These are phyloP conservation scores for Brettanomyces custersianus DNA, from an alignment of 805 yeast genomes.

Conservation along the genomic window DNA sequence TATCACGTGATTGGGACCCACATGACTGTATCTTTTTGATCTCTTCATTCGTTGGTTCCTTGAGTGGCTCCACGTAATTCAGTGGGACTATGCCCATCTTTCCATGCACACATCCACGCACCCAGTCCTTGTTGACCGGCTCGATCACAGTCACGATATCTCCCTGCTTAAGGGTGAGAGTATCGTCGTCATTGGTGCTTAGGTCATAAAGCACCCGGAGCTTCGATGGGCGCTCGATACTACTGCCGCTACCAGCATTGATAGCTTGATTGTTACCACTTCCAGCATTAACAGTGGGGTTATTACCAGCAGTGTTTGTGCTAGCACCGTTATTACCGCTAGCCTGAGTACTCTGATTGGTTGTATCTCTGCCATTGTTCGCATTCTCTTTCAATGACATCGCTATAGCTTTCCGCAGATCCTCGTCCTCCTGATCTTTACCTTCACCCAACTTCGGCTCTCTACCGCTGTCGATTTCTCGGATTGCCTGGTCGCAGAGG, in stretches of 20 bases:
- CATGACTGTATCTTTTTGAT: slow-evolving; percentile 35
- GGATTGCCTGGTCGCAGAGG: slow-evolving; percentile 22
- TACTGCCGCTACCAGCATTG: background rate
- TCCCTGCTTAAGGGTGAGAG: slow-evolving; percentile 77
- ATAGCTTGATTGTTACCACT: background rate
- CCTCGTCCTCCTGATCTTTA: slow-evolving; percentile 56
- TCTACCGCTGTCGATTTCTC: slow-evolving; percentile 19
- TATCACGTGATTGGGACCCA: slow-evolving; percentile 48
- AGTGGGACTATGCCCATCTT: slow-evolving; percentile 83
- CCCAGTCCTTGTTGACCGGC: slow-evolving; percentile 88
- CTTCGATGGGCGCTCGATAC: slow-evolving; percentile 15
- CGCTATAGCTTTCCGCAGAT: slow-evolving; percentile 65
- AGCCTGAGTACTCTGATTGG: background rate
- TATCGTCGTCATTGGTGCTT: slow-evolving; percentile 72
- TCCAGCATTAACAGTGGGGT: slow-evolving; percentile 8
- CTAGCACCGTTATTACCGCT: background rate
- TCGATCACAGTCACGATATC: slow-evolving; percentile 85
- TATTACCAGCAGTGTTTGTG: background rate
- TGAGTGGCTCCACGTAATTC: slow-evolving; percentile 78
- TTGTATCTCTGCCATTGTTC: too few species aligned
- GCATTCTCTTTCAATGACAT: slow-evolving; percentile 55
- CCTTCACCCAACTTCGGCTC: slow-evolving; percentile 4
- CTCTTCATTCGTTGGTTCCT: slow-evolving; percentile 57
- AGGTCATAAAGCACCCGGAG: slow-evolving; percentile 85
- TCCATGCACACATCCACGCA: slow-evolving; percentile 82